phyloP scores from a whole-genome alignment of 352 stramenopile species.

The Blastocystis sp. region DNA sequence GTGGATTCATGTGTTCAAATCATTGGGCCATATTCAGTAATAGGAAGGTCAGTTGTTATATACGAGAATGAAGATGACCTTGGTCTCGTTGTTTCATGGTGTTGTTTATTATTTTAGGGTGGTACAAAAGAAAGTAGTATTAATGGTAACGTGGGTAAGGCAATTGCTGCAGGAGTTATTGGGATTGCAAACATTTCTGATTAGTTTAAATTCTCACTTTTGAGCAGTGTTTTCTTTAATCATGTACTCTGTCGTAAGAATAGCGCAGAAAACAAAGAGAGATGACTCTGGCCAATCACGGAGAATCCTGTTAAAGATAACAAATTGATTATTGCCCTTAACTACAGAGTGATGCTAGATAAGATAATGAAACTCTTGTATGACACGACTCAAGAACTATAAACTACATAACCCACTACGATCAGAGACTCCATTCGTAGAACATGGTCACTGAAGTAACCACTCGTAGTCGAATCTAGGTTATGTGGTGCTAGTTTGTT shows the following conservation, averaged over 20 bases:
- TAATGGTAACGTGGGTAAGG: slow-evolving; percentile 39
- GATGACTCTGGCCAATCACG: background rate
- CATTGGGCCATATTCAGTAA: slow-evolving; percentile 57
- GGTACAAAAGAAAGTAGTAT: background rate
- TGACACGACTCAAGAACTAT: too few relatives aligned
- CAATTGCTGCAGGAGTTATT: slow-evolving; percentile 54
- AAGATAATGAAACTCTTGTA: too few relatives aligned
- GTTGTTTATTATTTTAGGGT: slow-evolving; percentile 23
- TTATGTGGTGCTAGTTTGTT: background rate
- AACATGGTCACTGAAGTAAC: too few relatives aligned
- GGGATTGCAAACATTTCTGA: background rate
- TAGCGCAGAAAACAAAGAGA: too few relatives aligned
- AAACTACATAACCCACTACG: too few relatives aligned
- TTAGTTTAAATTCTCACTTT: too few relatives aligned
- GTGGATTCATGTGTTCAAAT: slow-evolving; percentile 40
- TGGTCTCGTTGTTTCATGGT: background rate
- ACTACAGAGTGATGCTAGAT: too few relatives aligned
- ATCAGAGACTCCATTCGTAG: too few relatives aligned
- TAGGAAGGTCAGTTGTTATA: slow-evolving; percentile 53
- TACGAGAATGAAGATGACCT: slow-evolving; percentile 42
- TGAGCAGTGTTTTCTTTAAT: too few relatives aligned
- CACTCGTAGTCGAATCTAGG: background rate
- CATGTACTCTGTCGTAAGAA: too few relatives aligned
- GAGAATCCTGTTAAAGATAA: too few relatives aligned
- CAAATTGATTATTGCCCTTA: too few relatives aligned